Base-by-base conservation (phyloP, 148 eudicot genomes). In the Nepenthes mirabilis region DNA sequence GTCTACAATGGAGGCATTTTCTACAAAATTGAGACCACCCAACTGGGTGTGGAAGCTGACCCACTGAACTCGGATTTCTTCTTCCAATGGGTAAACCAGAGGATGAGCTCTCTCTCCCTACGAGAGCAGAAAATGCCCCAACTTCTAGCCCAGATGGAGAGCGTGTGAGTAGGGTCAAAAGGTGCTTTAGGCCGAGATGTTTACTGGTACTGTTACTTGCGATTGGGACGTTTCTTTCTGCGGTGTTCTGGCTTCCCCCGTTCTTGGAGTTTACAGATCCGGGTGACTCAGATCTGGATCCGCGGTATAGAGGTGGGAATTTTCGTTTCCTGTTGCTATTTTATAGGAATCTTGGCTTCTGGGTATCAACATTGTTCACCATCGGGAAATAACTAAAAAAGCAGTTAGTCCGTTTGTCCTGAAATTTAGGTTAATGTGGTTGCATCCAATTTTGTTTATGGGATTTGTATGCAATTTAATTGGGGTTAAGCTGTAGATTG, bases 221-320 rank as follows among this genome's bases (percentile, higher is more conserved):
- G 3, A 47, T 82, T 65, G 77, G 78, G 1, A 88, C 83, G 13
- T 75, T 88, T 53, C 54, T 86, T 6, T 82, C 98, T 69, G 96
- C 87, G 62, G 45, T 88, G 37, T 93, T 93, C 67, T 88, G 85
- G 98, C 68, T 93, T 43, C 98, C 95, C 1, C 94, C 94, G 2
- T 79, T 91, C 55, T 74, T 80, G 36, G 70, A 77, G 9, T 14
- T 60, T 60, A 64, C 80, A 63, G 85, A 88, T 80, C 84, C 36
- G 4, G 59, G 59, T 61, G 95, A 85, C 73, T 74, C 72, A 70
- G 98, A 93, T 93, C 94, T 79, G 71, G 79, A 82, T 74, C 82
- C 87, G 49, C 69, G 77, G 57, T 84, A 66, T 69, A 52, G 77
- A 83, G 88, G 94, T 86, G 63, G 62, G 59, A 35, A 1, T 12